Conservation (phyloP, 768 basidiomycete genomes). For the Leccinum uliginosum region DNA sequence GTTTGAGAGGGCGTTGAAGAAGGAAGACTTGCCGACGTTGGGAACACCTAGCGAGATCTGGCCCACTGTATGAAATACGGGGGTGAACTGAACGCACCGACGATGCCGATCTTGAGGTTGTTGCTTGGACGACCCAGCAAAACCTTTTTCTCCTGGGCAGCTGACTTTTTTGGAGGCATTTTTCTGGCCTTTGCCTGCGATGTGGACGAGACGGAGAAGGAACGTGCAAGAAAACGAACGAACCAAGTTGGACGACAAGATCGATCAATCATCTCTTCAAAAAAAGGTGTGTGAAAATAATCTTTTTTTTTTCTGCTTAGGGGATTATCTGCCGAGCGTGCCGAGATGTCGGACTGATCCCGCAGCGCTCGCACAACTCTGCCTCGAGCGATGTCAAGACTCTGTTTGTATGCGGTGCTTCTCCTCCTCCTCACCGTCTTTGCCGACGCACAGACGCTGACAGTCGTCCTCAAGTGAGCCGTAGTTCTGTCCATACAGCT, state of each 20-base stretch:
- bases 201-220: slow-evolving; percentile 37
- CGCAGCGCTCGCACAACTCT: background rate
- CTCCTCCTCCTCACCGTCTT: slow-evolving; percentile 16
- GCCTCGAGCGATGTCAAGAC: slow-evolving; percentile 13
- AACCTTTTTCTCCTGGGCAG: slow-evolving; percentile 72
- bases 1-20: slow-evolving; percentile 94
- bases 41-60: slow-evolving; percentile 60
- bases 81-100: slow-evolving; percentile 59
- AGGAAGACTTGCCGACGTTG: slow-evolving; percentile 98
- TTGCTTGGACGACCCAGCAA: slow-evolving; percentile 90
- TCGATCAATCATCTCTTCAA: slow-evolving; percentile 30
- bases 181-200: slow-evolving; percentile 46
- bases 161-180: slow-evolving; percentile 92
- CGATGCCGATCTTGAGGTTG: slow-evolving; percentile 98
- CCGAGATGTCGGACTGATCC: slow-evolving; percentile 3
- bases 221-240: slow-evolving; percentile 15
- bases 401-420: slow-evolving; percentile 10
- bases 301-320: background rate
- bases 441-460: slow-evolving; percentile 44
- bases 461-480: slow-evolving; percentile 46
- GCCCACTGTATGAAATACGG: background rate
- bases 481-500: background rate
- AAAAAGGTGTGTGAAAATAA: background rate
- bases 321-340: slow-evolving; percentile 21
- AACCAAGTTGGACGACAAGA: slow-evolving; percentile 16